A percentile compares a stretch with the other conserved stretches of the same genome.
These are phyloP conservation scores for Globisporangium carolinianum DNA, from an alignment of 352 stramenopile species.

Conservation along the genomic window DNA sequence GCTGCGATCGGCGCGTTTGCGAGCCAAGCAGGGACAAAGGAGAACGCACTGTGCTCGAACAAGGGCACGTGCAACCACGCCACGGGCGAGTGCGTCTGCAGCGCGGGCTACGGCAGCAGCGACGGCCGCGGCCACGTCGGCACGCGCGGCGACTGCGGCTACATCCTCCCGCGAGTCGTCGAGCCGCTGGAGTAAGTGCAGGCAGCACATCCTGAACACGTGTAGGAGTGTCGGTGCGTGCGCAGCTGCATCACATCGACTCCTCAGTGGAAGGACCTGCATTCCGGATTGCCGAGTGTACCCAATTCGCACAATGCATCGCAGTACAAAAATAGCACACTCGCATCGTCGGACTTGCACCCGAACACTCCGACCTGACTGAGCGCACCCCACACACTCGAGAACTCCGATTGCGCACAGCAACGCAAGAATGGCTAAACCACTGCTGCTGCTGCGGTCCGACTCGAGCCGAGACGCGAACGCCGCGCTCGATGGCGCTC, in stretches of 20 bases:
- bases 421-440: not conserved
- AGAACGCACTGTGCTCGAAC: conserved; percentile 84
- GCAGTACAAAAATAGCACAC: no score
- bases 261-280: no score
- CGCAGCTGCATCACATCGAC: not conserved
- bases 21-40: conserved; percentile 81
- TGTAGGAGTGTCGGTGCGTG: not conserved
- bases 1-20: conserved; percentile 23
- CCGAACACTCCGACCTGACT: no score
- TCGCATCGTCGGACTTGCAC: no score
- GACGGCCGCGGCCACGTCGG: conserved; percentile 53
- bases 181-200: not conserved
- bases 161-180: conserved; percentile 6
- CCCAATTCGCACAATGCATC: no score
- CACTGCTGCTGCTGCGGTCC: not conserved
- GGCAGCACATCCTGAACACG: no score
- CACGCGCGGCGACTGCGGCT: conserved; percentile 59
- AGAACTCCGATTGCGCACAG: no score
- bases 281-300: no score
- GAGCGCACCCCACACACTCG: no score
- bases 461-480: not conserved
- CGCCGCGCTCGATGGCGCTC: not conserved
- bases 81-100: conserved; percentile 42
- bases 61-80: conserved; percentile 78
- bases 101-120: conserved; percentile 43